Evolutionary conservation across 1,284 basidiomycete species (phyloP).

Genomic region (Ceratobasidium sp.): DNA sequence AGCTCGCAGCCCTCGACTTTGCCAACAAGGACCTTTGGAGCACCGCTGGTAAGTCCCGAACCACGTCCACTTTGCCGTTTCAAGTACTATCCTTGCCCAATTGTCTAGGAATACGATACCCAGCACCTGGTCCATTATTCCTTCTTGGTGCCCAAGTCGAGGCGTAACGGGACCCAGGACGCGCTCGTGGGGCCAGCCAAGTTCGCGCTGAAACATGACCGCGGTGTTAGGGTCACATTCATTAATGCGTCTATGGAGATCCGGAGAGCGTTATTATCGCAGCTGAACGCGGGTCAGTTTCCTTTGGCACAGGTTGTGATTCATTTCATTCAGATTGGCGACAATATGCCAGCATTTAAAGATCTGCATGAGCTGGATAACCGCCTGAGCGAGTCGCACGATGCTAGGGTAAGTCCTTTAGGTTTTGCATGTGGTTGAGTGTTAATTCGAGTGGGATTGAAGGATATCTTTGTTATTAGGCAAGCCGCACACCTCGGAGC

Average conservation of each 20-base stretch:
- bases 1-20: background rate
- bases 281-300: slow-evolving; percentile 54
- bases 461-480: slow-evolving; percentile 66
- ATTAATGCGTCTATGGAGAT: slow-evolving; percentile 59
- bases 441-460: slow-evolving; percentile 13
- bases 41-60: slow-evolving; percentile 11
- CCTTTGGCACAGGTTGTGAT: slow-evolving; percentile 62
- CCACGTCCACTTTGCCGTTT: background rate
- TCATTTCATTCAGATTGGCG: slow-evolving; percentile 73
- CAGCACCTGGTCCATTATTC: slow-evolving; percentile 60
- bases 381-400: slow-evolving; percentile 58
- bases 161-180: slow-evolving; percentile 65
- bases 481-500: slow-evolving; percentile 59
- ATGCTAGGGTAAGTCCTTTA: slow-evolving; percentile 55
- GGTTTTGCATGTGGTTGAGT: background rate
- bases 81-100: background rate
- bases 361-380: slow-evolving; percentile 66
- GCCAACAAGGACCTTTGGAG: slow-evolving; percentile 6
- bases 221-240: slow-evolving; percentile 68
- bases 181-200: slow-evolving; percentile 62
- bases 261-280: slow-evolving; percentile 54
- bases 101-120: slow-evolving; percentile 30
- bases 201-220: slow-evolving; percentile 61
- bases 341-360: slow-evolving; percentile 60
- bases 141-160: slow-evolving; percentile 64